Evolutionary conservation across 2,329 filamentous ascomycete genomes (phyloP).

Genomic region (Drechslerella stenobrocha): DNA sequence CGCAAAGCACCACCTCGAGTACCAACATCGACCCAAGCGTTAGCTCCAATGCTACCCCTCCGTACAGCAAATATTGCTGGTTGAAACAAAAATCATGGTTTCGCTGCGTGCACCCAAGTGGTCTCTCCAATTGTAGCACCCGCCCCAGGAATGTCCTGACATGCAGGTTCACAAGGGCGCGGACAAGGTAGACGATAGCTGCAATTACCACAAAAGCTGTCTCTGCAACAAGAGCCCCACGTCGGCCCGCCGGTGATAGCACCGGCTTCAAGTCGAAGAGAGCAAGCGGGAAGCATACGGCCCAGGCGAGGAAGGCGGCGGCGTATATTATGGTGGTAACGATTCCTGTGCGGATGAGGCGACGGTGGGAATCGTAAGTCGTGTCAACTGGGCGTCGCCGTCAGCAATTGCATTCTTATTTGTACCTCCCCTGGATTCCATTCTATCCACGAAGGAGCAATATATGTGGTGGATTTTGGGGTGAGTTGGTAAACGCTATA

Average conservation of each 20-base stretch:
- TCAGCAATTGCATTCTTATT: too few relatives aligned
- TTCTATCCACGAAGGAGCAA: too few relatives aligned
- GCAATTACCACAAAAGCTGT: conserved; percentile 2
- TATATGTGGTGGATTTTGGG: too few relatives aligned
- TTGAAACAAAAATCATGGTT: conserved; percentile 8
- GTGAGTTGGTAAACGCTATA: too few relatives aligned
- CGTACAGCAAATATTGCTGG: conserved; percentile 31
- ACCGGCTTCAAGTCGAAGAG: conserved; percentile 9
- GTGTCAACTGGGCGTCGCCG: conserved; percentile 19
- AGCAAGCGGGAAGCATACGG: conserved; percentile 4
- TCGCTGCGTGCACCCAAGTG: conserved; percentile 11
- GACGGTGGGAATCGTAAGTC: conserved; percentile 21
- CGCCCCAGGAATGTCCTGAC: conserved; percentile 9
- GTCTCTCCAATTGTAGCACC: neutral
- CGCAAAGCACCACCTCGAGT: neutral
- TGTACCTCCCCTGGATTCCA: too few relatives aligned
- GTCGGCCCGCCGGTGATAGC: neutral
- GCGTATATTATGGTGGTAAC: conserved; percentile 12
- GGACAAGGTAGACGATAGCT: conserved; percentile 15
- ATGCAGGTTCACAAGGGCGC: conserved; percentile 15
- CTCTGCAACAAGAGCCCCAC: conserved; percentile 5
- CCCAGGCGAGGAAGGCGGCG: conserved; percentile 10
- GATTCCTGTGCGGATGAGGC: conserved; percentile 13
- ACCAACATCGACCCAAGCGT: conserved; percentile 10
- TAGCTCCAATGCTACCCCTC: conserved; percentile 17